Base-by-base conservation (phyloP, 1,284 basidiomycete species). In the Heterobasidion parviporum region DNA sequence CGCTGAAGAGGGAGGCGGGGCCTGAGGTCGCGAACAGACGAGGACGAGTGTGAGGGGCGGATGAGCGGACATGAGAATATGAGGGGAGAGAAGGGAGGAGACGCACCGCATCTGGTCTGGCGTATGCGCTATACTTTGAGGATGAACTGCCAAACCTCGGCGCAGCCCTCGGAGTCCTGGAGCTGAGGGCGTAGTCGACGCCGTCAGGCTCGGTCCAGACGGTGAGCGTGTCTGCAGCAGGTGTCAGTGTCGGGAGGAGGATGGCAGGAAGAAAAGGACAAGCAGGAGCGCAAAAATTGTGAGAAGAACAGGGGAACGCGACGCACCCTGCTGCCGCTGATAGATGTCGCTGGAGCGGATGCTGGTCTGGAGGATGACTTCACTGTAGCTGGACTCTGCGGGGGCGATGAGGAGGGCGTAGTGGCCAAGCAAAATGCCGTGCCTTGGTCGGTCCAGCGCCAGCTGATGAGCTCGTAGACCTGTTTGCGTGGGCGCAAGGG, bases 181-280 rank as follows among this genome's bases (percentile, higher is more conserved):
- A n/a, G n/a, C n/a, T n/a, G n/a, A n/a, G n/a, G n/a, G n/a, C n/a
- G n/a, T n/a, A n/a, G n/a, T n/a, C n/a, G n/a, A n/a, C n/a, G n/a
- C n/a, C 92, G 61, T 94, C 88, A 0, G 91, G 92, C 68, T 98
- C 96, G 1, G 96, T 99, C 96, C 96, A 99, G 12, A 99, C 96
- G 60, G 99, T 98, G 48, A 99, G 80, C 1, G 97, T 99, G 62
- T 98, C n/a, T 93, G 68, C 6, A 36, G 9, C 20, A 50, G 34
- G 52, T 54, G 58, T 36, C 41, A 54, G 18, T 18, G 2, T 2
- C 18, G 18, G 18, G 18, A 18, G 18, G 18, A 18, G 2, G 18
- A 18, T 18, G 18, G 18, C 18, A 18, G 18, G 18, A 18, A 18
- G 18, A 18, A 18, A 18, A 18, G 18, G 2, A 18, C 18, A 18